Base-by-base conservation (phyloP, 192 early-diverging fungal genomes). In the Rhizophagus sp. region DNA sequence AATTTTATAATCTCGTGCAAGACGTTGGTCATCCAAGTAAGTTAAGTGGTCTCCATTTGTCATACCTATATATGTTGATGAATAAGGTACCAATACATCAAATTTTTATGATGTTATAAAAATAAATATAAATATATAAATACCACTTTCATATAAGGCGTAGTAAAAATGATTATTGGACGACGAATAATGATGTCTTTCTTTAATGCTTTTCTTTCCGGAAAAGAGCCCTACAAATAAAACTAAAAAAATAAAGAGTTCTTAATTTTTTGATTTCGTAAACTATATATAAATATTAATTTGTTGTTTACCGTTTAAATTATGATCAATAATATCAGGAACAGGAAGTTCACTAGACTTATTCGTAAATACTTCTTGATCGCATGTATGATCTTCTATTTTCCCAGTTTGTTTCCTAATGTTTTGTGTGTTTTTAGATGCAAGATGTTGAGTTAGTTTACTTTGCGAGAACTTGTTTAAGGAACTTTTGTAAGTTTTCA, bases 101-200 rank as follows among this genome's bases (percentile, higher is more conserved):
- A 30, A 3, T 69, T 30, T 69, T 69, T 41, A 71, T 30, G 39
- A 13, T 4, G 2, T 39, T 44, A 6, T n/a, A 22, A 78, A 7
- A 49, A 77, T n/a, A 9, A 22, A 17, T n/a, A 65, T 12, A 62
- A 34, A 62, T 85, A 17, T n/a, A 65, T 12, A 62, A 34, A 62
- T 85, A 82, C 86, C 89, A 68, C 89, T 90, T 65, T 91, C 86
- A 27, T 80, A 89, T 50, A 94, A 81, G n/a, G 91, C 91, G 9
- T 86, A 84, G 90, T 92, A 94, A 84, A 94, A 93, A 71, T 88
- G 89, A 79, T 93, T 94, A 15, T 85, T 88, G 2, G 90, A 89
- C 65, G 89, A 89, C 22, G 92, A 88, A 85, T 91, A 94, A 80
- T 94, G 93, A 64, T 91, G 89, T n/a, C 88, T 87, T 57, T 83